A percentile compares a stretch with the other conserved stretches of the same genome.
Evolutionary conservation across 305 asterid species (phyloP).

Genomic region (Fraxinus latifolia): DNA sequence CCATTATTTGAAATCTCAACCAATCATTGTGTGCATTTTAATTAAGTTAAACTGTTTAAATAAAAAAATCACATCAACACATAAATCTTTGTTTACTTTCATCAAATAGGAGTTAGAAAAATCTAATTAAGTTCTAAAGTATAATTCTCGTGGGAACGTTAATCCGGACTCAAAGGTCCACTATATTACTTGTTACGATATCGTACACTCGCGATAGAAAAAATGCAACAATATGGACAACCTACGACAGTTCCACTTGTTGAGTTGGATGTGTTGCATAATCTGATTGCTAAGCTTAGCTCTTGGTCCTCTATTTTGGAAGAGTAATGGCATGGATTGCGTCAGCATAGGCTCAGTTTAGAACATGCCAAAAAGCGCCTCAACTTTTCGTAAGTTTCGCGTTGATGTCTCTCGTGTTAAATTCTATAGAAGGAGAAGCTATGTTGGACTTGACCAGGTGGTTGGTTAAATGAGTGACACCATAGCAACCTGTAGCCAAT

Average conservation of each 20-base stretch:
- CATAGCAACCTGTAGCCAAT: neutral
- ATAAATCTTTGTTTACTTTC: too few relatives aligned
- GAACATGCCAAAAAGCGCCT: constrained; percentile 52
- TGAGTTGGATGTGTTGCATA: constrained; percentile 56
- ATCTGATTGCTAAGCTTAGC: constrained; percentile 48
- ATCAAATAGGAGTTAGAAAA: too few relatives aligned
- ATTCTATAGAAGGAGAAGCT: neutral
- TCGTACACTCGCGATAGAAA: too few relatives aligned
- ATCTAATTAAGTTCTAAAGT: too few relatives aligned
- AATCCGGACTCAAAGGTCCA: too few relatives aligned
- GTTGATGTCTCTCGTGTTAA: neutral
- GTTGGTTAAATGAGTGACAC: neutral
- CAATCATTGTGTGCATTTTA: too few relatives aligned
- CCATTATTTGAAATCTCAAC: too few relatives aligned
- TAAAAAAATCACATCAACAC: too few relatives aligned
- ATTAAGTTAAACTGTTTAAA: too few relatives aligned
- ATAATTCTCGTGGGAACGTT: too few relatives aligned
- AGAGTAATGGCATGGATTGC: constrained; percentile 68
- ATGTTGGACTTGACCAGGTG: neutral
- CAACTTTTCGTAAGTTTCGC: constrained; percentile 28
- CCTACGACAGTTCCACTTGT: constrained; percentile 89
- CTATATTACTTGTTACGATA: too few relatives aligned
- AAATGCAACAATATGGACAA: constrained; percentile 31
- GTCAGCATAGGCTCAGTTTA: constrained; percentile 50
- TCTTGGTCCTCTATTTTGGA: constrained; percentile 20